Evolutionary conservation across 192 early-diverging fungal genomes (phyloP), one percentile per base, ranked within the genome.

Genomic region (Kickxella alabastrina): DNA sequence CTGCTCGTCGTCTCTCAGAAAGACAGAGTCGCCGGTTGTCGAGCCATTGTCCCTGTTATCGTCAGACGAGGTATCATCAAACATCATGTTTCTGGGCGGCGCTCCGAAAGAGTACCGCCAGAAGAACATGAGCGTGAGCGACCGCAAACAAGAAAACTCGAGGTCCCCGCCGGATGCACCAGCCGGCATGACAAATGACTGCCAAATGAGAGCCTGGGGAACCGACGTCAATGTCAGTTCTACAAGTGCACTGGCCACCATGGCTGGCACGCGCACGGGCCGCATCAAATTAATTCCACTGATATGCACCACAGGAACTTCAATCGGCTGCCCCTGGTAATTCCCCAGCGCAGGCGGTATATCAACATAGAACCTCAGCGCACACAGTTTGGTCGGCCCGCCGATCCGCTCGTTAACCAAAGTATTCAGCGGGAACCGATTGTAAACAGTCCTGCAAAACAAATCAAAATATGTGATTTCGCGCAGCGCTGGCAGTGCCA

Each of bases 381-480:
- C 19, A 3, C 6, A 6, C n/a, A 58, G 49, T 15, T 1, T 9
- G 8, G 24, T 19, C 24, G 39, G 24, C 22, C 52, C 39, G n/a
- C 15, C 38, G 4, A 49, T 42, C 15, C 7, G 50, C 62, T 57
- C 54, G 39, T 42, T 38, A 2, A 65, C 49, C 49, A 65, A 29
- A 28, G 2, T 8, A n/a, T 41, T 10, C 6, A 57, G 43, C 3
- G 43, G 36, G 36, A 56, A 40, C 13, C 26, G 21, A 7, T 19
- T 10, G 44, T 57, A 52, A 6, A 14, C 27, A 8, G 35, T 6
- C 10, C 19, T 5, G 35, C 48, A 24, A 37, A 18, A 29, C 12
- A 57, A 14, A 14, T 57, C 62, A 4, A 14, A 14, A 12, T 50
- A 57, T 3, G 12, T 9, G 6, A 57, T 52, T 10, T 56, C 29